Evolutionary conservation across 164 flowering plant species (phyloP).

Genomic region (Umbellularia californica): DNA sequence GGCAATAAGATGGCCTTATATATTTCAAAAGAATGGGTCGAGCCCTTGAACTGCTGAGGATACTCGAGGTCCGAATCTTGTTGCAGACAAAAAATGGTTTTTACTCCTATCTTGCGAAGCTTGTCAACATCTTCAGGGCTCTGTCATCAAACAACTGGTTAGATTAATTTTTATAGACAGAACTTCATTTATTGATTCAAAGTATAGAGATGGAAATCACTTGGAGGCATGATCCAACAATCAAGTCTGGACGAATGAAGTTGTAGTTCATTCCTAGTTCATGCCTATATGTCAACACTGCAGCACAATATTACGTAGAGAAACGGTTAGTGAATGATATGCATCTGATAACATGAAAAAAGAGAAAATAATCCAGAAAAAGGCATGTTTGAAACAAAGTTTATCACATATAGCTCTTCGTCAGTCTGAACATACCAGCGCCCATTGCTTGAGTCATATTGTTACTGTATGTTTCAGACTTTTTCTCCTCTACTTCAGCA

Average conservation of each 20-base stretch:
- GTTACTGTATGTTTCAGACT: slow-evolving; percentile 69
- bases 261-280: slow-evolving; percentile 96
- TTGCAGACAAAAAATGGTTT: slow-evolving; percentile 90
- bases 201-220: slow-evolving; percentile 29
- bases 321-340: slow-evolving; percentile 7
- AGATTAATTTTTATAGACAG: neutral
- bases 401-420: neutral
- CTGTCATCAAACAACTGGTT: slow-evolving; percentile 31
- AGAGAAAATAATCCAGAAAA: neutral
- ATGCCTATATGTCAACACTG: slow-evolving; percentile 94
- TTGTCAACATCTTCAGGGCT: slow-evolving; percentile 90
- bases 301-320: neutral
- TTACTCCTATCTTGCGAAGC: slow-evolving; percentile 81
- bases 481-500: slow-evolving; percentile 52
- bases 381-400: neutral
- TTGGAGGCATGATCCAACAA: slow-evolving; percentile 98
- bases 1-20: neutral
- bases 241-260: slow-evolving; percentile 84
- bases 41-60: slow-evolving; percentile 30
- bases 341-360: neutral
- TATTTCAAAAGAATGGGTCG: neutral
- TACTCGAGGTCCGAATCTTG: slow-evolving; percentile 96
- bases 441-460: slow-evolving; percentile 98
- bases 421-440: slow-evolving; percentile 54
- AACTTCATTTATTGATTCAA: neutral